Base-by-base conservation (phyloP, 306 rosid species). In the Psophocarpus tetragonolobus region DNA sequence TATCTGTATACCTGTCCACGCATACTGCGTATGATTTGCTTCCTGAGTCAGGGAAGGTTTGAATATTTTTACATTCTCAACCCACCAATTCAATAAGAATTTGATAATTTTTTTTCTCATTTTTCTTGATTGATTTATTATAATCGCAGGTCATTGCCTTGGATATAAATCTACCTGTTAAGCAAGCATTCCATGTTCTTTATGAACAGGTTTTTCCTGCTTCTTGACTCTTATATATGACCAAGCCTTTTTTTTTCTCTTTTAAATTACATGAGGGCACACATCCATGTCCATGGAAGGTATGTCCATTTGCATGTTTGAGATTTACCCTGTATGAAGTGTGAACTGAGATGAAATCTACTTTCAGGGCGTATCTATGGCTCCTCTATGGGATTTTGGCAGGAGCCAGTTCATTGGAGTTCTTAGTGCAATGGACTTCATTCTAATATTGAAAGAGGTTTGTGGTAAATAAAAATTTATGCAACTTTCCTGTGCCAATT, bases 11-110 rank as follows among this genome's bases (percentile, higher is more conserved):
- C 88, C 74, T 93, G 82, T 87, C 95, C 71, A 35, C 87, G 10
- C 87, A 87, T 78, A 88, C 82, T 73, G 90, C 93, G 54, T 93
- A 89, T 32, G 93, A 93, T 67, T 82, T 93, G 80, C 93, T 93
- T 84, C 98, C 98, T 3, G 95, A 93, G 83, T 93, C 98, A 32
- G 98, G 98, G 82, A 93, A 93, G 98, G 98, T 93, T 83, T 83
- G 92, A 71, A 82, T 81, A 77, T 71, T 81, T 71, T 64, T 68
- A 76, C 78, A 76, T 77, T 84, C 76, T 82, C 74, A 6, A 32
- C 73, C 65, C 73, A 8, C 24, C 15, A 10, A 10, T 42, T 63
- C 23, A 63, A 66, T 42, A 42, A 41, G 77, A 42, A 42, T 56
- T 39, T 74, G 57, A 57, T 29, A 62, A 58, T 27, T 57, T 48